phyloP scores from a whole-genome alignment of 2,329 filamentous ascomycete genomes.

The Venturia aucupariae region DNA sequence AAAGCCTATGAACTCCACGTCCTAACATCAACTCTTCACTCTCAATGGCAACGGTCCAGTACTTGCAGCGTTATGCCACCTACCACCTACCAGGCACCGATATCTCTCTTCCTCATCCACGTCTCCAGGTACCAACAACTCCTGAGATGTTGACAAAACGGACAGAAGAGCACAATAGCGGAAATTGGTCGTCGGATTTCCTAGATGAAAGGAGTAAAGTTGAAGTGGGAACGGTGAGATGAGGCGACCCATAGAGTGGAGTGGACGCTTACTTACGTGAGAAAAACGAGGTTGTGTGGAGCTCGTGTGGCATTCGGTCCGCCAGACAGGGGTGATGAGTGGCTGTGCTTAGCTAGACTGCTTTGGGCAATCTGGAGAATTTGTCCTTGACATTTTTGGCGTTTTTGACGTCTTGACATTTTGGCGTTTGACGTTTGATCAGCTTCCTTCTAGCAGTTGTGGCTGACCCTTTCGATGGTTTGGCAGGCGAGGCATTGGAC shows the following conservation, averaged over 20 bases:
- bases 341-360: background rate
- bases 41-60: too few species aligned
- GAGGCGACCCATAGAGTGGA: background rate
- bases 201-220: background rate
- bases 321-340: background rate
- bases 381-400: too few species aligned
- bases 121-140: background rate
- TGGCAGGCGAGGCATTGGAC: too few species aligned
- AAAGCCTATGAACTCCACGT: too few species aligned
- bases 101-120: background rate
- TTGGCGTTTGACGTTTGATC: too few species aligned
- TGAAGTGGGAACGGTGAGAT: background rate
- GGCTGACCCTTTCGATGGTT: too few species aligned
- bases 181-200: background rate
- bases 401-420: too few species aligned
- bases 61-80: too few species aligned
- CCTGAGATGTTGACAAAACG: background rate
- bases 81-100: too few species aligned
- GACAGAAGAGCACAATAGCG: background rate
- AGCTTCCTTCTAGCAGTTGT: too few species aligned
- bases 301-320: background rate
- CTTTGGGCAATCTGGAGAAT: too few species aligned
- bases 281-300: background rate
- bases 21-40: too few species aligned
- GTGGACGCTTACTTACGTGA: background rate